Evolutionary conservation across 176 grass and related monocot genomes (phyloP).

Genomic region (Oryza australiensis): DNA sequence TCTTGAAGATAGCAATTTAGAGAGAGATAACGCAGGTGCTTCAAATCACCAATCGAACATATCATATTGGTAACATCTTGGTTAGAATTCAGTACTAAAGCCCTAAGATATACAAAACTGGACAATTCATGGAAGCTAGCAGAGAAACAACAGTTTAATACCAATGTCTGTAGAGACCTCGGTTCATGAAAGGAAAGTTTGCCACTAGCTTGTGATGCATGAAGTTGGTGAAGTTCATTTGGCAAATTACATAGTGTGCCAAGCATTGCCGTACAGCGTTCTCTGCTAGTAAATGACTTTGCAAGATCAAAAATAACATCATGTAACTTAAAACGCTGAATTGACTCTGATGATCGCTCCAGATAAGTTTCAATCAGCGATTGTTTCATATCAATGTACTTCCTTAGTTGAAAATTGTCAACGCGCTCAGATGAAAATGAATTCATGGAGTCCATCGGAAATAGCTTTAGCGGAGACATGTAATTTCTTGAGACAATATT

Average conservation of each 20-base stretch:
- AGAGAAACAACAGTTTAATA: neutral
- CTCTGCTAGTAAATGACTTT: constrained; percentile 11
- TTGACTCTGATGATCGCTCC: neutral
- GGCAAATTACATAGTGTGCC: too few relatives aligned
- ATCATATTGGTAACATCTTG: neutral
- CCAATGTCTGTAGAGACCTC: neutral
- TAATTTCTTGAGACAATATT: too few relatives aligned
- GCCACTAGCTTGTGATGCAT: too few relatives aligned
- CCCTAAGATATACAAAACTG: constrained; percentile 9
- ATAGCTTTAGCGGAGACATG: too few relatives aligned
- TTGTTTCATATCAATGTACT: too few relatives aligned
- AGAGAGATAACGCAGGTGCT: constrained; percentile 25
- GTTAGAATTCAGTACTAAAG: constrained; percentile 22
- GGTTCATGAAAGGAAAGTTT: too few relatives aligned
- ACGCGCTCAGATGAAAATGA: too few relatives aligned
- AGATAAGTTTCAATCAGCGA: neutral
- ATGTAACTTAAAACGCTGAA: constrained; percentile 36
- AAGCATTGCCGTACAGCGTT: too few relatives aligned
- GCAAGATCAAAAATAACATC: constrained; percentile 55
- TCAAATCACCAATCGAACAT: constrained; percentile 16
- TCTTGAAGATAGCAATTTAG: neutral
- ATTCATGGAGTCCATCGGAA: too few relatives aligned
- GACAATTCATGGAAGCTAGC: neutral
- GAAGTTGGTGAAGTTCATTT: too few relatives aligned
- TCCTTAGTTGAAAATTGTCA: too few relatives aligned